These are phyloP conservation scores for Candida corydali DNA, from an alignment of 805 yeast genomes.

Conservation along the genomic window DNA sequence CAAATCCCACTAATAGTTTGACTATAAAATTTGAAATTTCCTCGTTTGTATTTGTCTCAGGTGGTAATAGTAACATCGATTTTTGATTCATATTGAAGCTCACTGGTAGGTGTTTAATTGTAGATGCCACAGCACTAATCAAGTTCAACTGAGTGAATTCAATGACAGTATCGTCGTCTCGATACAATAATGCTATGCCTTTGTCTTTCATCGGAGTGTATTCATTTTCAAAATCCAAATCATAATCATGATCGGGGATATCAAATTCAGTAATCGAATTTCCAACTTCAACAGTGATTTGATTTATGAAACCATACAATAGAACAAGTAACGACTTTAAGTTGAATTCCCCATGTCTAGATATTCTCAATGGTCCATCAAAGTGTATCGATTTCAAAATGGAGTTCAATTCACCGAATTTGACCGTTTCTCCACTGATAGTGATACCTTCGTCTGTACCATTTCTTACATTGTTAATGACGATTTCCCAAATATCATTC, in stretches of 20 bases:
- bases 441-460: constrained; percentile 14
- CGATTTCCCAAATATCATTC: constrained; percentile 67
- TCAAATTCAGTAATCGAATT: constrained; percentile 3
- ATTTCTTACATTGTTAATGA: constrained; percentile 19
- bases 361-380: neutral
- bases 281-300: constrained; percentile 34
- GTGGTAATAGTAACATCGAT: constrained; percentile 16
- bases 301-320: constrained; percentile 41
- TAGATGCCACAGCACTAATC: constrained; percentile 51
- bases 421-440: constrained; percentile 15
- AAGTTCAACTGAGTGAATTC: constrained; percentile 49
- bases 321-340: constrained; percentile 7
- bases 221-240: constrained; percentile 20
- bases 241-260: neutral
- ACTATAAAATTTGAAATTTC: constrained; percentile 25
- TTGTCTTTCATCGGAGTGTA: constrained; percentile 31
- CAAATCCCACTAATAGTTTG: constrained; percentile 37
- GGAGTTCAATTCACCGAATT: constrained; percentile 2
- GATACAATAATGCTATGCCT: constrained; percentile 28
- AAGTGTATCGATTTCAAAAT: neutral
- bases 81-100: constrained; percentile 27
- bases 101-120: constrained; percentile 44
- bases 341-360: neutral
- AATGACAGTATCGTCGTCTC: constrained; percentile 5
- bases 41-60: constrained; percentile 16